These are phyloP conservation scores for Diddensiella santjacobensis DNA, from an alignment of 805 yeast genomes.

Conservation along the genomic window DNA sequence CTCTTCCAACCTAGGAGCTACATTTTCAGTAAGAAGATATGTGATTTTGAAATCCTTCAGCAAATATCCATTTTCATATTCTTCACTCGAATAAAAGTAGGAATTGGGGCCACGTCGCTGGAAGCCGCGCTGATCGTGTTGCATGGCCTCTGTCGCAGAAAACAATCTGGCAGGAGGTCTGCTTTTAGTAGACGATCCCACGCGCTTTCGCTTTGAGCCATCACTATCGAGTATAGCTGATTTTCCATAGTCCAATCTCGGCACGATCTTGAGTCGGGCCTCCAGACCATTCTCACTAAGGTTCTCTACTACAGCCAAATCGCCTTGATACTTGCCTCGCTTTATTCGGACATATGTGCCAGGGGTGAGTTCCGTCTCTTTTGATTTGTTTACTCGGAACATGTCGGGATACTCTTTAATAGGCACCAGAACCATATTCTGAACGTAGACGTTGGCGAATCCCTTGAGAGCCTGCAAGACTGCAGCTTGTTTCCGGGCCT, in stretches of 20 bases:
- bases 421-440: constrained; percentile 82
- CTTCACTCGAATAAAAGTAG: constrained; percentile 79
- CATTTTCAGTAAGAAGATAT: constrained; percentile 69
- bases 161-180: constrained; percentile 86
- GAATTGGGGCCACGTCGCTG: constrained; percentile 51
- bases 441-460: constrained; percentile 75
- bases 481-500: constrained; percentile 90
- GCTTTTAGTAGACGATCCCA: constrained; percentile 51
- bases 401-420: constrained; percentile 93
- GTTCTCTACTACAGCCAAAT: constrained; percentile 88
- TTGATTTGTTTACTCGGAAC: constrained; percentile 80
- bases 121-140: constrained; percentile 71
- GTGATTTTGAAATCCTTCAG: constrained; percentile 83
- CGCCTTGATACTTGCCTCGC: constrained; percentile 89
- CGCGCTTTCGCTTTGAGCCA: constrained; percentile 49
- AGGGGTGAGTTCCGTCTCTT: constrained; percentile 83
- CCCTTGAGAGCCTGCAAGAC: constrained; percentile 86
- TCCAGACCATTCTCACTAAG: constrained; percentile 93
- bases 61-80: constrained; percentile 83
- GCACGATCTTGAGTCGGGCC: constrained; percentile 88
- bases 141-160: constrained; percentile 82
- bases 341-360: constrained; percentile 90
- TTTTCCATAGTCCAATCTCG: constrained; percentile 88
- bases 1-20: constrained; percentile 86
- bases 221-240: constrained; percentile 40